Evolutionary conservation across 2,329 filamentous ascomycete species (phyloP), one percentile per base, ranked within the genome.

Genomic region (Didymella pinodella): DNA sequence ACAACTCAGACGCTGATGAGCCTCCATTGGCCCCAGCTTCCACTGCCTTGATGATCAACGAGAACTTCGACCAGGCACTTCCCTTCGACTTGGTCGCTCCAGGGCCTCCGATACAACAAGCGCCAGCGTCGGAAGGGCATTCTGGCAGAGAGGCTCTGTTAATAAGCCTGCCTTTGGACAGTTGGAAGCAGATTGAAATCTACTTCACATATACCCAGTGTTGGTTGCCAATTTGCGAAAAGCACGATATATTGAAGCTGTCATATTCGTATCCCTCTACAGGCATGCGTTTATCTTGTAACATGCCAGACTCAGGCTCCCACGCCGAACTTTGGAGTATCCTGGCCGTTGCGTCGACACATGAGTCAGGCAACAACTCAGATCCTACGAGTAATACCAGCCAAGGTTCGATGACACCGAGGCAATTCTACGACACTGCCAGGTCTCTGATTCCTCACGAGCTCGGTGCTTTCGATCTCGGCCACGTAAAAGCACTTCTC

Each of bases 141-240:
- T 14, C 47, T 20, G 7, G 29, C 1, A 14, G 25, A 34, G 40
- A 43, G 12, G 7, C 14, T 16, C 11, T 44, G 20, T 38, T 54
- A 7, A 61, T 54, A 34, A 53, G 55, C 40, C 77, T 90, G 0
- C 87, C 83, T 16, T 69, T 74, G 16, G 83, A 85, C 67, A 85
- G 83, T 70, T 87, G 82, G 79, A 80, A 83, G 2, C 81, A 93
- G 4, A 78, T 93, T 38, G 88, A 92, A 64, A 82, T 90, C 4
- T 93, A 92, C 71, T 90, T 91, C 59, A 85, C 89, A 1, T 91
- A 91, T 66, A 91, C 88, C 0, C 89, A 93, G 71, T 87, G 85
- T 52, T 93, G 90, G 90, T 82, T 93, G 26, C 90, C 90, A 0
- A 87, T 93, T 26, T 80, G 89, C 11, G 88, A 92, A 63, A 89